Evolutionary conservation across 1,284 basidiomycete species (phyloP).

Genomic region (Sanghuangporus sanghuang): DNA sequence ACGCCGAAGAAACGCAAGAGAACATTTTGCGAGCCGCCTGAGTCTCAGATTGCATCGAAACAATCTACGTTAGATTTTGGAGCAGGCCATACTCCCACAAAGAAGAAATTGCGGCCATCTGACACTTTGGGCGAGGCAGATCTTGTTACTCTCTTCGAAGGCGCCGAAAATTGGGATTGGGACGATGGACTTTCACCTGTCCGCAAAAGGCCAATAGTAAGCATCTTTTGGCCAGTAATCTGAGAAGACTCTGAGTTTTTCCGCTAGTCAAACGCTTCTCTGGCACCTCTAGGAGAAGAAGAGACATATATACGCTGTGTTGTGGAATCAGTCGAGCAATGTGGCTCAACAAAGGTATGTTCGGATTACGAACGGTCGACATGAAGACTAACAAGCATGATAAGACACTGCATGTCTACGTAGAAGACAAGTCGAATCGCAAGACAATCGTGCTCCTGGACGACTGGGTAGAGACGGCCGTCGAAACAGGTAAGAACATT

Average conservation of each 20-base stretch:
- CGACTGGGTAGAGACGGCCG: slow-evolving; percentile 59
- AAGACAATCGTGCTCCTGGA: slow-evolving; percentile 54
- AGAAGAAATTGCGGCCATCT: slow-evolving; percentile 18
- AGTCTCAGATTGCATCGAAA: not conserved
- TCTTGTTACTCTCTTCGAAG: slow-evolving; percentile 41
- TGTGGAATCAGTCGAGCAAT: slow-evolving; percentile 3
- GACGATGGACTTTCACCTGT: slow-evolving; percentile 32
- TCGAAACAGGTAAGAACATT: slow-evolving; percentile 42
- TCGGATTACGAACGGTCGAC: slow-evolving; percentile 15
- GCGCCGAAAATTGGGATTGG: slow-evolving; percentile 55
- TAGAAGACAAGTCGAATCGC: slow-evolving; percentile 34
- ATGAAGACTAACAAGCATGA: slow-evolving; percentile 2
- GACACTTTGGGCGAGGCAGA: slow-evolving; percentile 29
- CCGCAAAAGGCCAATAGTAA: not conserved
- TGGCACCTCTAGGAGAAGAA: not conserved
- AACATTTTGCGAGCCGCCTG: not conserved
- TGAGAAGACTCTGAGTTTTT: not conserved
- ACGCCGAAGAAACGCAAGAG: slow-evolving; percentile 22
- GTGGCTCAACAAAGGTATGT: slow-evolving; percentile 3
- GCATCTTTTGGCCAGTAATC: not conserved
- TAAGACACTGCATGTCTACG: slow-evolving; percentile 40
- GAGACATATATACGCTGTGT: slow-evolving; percentile 1
- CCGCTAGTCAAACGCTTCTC: not conserved
- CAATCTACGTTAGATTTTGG: not conserved
- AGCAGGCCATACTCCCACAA: slow-evolving; percentile 10